Conservation (phyloP, 2,329 filamentous ascomycete genomes). For the Monilinia fructigena region DNA sequence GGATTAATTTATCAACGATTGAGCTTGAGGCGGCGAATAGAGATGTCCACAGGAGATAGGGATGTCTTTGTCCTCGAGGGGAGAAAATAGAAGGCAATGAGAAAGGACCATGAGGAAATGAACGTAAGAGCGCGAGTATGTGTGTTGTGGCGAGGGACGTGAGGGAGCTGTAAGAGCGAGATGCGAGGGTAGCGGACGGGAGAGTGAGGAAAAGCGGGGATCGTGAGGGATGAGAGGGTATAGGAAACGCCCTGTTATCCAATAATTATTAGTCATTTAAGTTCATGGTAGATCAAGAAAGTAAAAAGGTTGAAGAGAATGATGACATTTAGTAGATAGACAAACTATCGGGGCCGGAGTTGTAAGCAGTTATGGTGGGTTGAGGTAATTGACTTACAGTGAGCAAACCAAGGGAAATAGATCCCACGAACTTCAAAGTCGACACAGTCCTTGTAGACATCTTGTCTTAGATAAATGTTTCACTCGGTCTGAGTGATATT, state of each 20-base stretch:
- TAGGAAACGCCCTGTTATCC: conserved; percentile 78
- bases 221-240: conserved; percentile 72
- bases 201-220: conserved; percentile 80
- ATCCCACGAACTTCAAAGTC: conserved; percentile 88
- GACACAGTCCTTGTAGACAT: conserved; percentile 72
- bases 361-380: conserved; percentile 25
- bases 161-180: conserved; percentile 68
- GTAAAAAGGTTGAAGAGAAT: background rate
- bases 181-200: conserved; percentile 69
- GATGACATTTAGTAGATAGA: background rate
- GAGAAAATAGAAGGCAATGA: conserved; percentile 77
- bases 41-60: conserved; percentile 85
- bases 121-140: conserved; percentile 67
- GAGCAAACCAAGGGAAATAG: conserved; percentile 80
- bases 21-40: conserved; percentile 59
- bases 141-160: conserved; percentile 58
- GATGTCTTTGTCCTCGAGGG: conserved; percentile 72
- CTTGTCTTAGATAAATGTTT: background rate
- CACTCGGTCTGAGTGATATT: background rate
- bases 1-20: conserved; percentile 42
- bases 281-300: background rate
- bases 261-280: background rate
- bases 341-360: conserved; percentile 1
- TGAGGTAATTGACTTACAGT: conserved; percentile 61
- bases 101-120: conserved; percentile 68